Base-by-base conservation (phyloP, 2,329 filamentous ascomycete genomes). In the Pestalotiopsis sp. region DNA sequence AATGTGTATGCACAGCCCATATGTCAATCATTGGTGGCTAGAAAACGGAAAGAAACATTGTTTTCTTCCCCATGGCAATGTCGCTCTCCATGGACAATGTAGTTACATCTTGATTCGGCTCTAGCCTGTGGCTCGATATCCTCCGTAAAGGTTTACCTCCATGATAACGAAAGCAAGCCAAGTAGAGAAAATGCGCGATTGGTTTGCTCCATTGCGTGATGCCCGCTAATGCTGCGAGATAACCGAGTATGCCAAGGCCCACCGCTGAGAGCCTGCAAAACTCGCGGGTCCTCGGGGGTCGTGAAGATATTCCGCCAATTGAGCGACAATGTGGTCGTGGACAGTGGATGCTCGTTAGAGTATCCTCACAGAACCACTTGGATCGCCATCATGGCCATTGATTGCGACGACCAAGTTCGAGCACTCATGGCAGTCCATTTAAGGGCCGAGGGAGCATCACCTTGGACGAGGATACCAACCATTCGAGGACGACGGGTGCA, bases 231-330 rank as follows among this genome's bases (percentile, higher is more conserved):
- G 27, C 31, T 20, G 14, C 27, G 59, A 62, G 59, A 62, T 62
- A 62, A 62, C 36, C 59, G 12, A 62, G 12, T 23, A 39, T 41
- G 59, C 31, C 59, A 62, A 62, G 59, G 27, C 59, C 59, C 59
- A 36, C 59, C 59, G 27, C 38, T 13, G 27, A 39, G n/a, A 36
- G n/a, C 9, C 11, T 36, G 36, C n/a, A 38, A 62, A 6, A 3
- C 9, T 31, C 38, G 7, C 45, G 20, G 45, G n/a, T 52, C n/a
- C 17, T 52, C 45, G 59, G 59, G 59, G 27, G 7, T 20, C 17
- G n/a, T 14, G n/a, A 39, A 36, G 27, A 62, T 62, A 62, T 36
- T 62, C 59, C 59, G 59, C 59, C 59, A 62, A 62, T 62, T 62
- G 59, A 41, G 59, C 59, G 31, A 20, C 59, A n/a, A 62, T 9